phyloP scores from a whole-genome alignment of 2,329 filamentous ascomycete species.

The Fusarium veterinarium region DNA sequence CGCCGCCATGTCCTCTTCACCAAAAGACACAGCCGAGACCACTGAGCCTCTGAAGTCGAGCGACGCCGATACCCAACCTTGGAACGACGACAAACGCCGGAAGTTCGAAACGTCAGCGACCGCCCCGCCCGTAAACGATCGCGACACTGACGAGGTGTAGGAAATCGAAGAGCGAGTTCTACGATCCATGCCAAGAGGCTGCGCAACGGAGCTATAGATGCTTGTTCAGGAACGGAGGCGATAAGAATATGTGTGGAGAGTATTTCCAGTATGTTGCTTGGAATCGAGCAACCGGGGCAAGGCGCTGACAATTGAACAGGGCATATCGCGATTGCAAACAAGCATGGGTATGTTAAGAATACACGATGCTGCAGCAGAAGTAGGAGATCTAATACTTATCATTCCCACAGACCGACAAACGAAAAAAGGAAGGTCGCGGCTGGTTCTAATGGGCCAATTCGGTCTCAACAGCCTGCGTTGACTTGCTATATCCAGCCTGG shows the following conservation, averaged over 20 bases:
- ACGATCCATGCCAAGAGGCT: constrained; percentile 95
- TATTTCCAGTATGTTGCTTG: constrained; percentile 84
- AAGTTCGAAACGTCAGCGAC: constrained; percentile 73
- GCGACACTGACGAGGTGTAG: constrained; percentile 57
- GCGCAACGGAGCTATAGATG: constrained; percentile 88
- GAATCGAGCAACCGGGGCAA: not conserved
- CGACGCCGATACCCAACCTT: constrained; percentile 54
- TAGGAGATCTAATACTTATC: not conserved
- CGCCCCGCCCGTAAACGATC: not conserved
- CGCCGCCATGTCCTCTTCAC: constrained; percentile 36
- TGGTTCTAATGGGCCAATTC: constrained; percentile 35
- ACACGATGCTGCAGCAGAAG: not conserved
- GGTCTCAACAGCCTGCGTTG: not conserved
- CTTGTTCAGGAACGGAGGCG: constrained; percentile 86
- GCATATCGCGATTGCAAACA: constrained; percentile 96
- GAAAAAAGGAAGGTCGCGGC: constrained; percentile 47
- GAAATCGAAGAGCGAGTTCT: constrained; percentile 89
- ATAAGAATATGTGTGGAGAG: constrained; percentile 89
- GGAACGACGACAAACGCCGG: constrained; percentile 68
- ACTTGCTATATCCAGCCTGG: not conserved
- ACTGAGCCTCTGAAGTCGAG: constrained; percentile 28
- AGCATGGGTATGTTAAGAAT: constrained; percentile 75
- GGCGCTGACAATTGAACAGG: constrained; percentile 59
- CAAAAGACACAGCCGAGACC: constrained; percentile 31
- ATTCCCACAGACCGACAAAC: constrained; percentile 46